Percentiles rank a stretch among this genome's conserved stretches.
phyloP scores from a whole-genome alignment of 179 eudicot genomes.

The Heliamphora pulchella region DNA sequence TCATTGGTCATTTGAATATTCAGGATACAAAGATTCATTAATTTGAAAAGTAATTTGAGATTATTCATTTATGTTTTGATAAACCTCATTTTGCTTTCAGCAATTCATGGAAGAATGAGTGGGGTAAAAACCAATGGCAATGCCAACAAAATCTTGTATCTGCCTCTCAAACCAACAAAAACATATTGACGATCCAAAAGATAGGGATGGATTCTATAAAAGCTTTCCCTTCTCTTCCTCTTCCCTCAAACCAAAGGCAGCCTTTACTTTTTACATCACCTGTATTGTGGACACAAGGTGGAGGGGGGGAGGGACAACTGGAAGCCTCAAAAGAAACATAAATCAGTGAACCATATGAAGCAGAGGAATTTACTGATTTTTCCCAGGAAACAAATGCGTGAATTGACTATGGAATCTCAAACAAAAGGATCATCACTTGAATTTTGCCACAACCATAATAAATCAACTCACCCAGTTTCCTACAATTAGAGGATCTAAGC shows the following conservation, averaged over 20 bases:
- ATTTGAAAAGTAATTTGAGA: too few species aligned
- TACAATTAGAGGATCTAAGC: not conserved
- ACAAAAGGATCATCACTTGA: not conserved
- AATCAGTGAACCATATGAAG: not conserved
- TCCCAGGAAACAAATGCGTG: not conserved
- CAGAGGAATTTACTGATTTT: not conserved
- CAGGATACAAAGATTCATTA: too few species aligned
- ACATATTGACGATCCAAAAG: not conserved
- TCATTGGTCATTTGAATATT: too few species aligned
- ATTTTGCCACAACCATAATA: too few species aligned
- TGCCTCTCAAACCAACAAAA: too few species aligned
- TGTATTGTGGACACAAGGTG: not conserved
- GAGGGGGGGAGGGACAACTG: not conserved
- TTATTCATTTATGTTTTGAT: too few species aligned
- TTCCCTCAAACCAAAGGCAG: not conserved
- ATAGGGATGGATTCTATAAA: not conserved
- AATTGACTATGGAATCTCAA: not conserved
- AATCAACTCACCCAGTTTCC: not conserved
- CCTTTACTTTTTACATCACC: not conserved
- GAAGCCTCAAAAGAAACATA: not conserved
- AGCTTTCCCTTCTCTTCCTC: not conserved
- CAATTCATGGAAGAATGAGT: too few species aligned
- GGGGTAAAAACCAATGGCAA: too few species aligned
- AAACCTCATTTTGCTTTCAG: too few species aligned
- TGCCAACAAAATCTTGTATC: too few species aligned